Evolutionary conservation across 176 grass and related monocot species (phyloP), one percentile per base, ranked within the genome.

Genomic region (Miscanthus lutarioriparius): DNA sequence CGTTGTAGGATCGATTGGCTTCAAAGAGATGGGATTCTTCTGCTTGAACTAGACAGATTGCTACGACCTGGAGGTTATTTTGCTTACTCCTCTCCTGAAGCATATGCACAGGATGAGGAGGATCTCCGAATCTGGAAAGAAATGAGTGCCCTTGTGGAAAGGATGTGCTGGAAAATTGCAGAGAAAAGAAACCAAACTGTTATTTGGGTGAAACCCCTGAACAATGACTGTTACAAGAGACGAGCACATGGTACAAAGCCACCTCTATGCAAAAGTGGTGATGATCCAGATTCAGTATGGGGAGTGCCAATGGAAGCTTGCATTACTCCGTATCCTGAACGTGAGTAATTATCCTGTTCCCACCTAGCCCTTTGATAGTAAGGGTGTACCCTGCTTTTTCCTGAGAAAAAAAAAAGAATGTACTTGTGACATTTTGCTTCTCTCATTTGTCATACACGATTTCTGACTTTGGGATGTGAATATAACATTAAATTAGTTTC

Each of bases 201-300:
- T 86, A 98, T 98, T 84, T 98, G 95, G 95, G 95, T 98, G 72
- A 98, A 98, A 64, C 96, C 96, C 82, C 76, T 98, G 76, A 98
- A 87, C 63, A 98, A 98, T 84, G 93, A 95, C 91, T 98, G 96
- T 87, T 98, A 98, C 74, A 90, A 88, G 81, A 98, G 80, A 65
- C 91, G 96, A 56, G 67, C 87, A 49, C 87, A 12, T 82, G 89
- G 93, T 67, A 95, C 87, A 20, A 89, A 82, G 70, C 96, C 96
- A 23, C 91, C 91, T 86, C 67, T 98, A 81, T 98, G 96, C 86
- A 98, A 90, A 92, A 74, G 88, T 10, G 79, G 79, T 13, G 87
- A 95, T 80, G 93, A 98, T 92, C 91, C 96, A 51, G 96, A 98
- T 95, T 86, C 66, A 5, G 93, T 98, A 33, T 98, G 96, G 96